A percentile compares a stretch with the other conserved stretches of the same genome.
Conservation (phyloP, 2,329 filamentous ascomycete genomes). For the Botrytis cinerea region DNA sequence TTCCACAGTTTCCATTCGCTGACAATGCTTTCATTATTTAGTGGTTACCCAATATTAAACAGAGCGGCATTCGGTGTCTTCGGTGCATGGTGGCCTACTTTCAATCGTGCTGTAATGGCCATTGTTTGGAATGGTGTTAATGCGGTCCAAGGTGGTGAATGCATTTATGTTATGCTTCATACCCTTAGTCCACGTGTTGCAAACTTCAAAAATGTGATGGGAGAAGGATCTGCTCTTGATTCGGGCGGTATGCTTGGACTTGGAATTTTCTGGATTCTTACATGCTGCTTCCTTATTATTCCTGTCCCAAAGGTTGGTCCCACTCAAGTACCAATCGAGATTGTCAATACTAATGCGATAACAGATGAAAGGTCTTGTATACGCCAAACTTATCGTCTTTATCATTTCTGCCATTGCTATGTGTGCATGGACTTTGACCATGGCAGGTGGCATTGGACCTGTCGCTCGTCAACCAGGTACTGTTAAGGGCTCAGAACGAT, state of each 20-base stretch:
- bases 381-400: constrained; percentile 45
- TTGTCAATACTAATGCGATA: constrained; percentile 29
- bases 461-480: constrained; percentile 39
- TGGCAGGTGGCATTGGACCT: constrained; percentile 41
- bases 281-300: constrained; percentile 45
- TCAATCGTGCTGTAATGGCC: constrained; percentile 45
- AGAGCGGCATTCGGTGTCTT: constrained; percentile 49
- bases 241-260: constrained; percentile 48
- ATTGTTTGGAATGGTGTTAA: constrained; percentile 50
- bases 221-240: constrained; percentile 45
- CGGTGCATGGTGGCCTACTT: constrained; percentile 49
- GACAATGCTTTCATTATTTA: neutral
- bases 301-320: constrained; percentile 42
- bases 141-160: constrained; percentile 41
- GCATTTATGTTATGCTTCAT: constrained; percentile 47
- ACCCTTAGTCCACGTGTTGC: constrained; percentile 47
- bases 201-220: constrained; percentile 46
- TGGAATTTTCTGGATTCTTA: constrained; percentile 46
- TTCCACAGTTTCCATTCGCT: neutral
- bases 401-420: constrained; percentile 45
- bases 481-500: constrained; percentile 41
- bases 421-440: constrained; percentile 44
- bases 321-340: neutral
- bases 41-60: constrained; percentile 46
- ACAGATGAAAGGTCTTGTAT: constrained; percentile 42